Conservation (phyloP, 495 filamentous ascomycete genomes). For the Hypoxylon fragiforme region DNA sequence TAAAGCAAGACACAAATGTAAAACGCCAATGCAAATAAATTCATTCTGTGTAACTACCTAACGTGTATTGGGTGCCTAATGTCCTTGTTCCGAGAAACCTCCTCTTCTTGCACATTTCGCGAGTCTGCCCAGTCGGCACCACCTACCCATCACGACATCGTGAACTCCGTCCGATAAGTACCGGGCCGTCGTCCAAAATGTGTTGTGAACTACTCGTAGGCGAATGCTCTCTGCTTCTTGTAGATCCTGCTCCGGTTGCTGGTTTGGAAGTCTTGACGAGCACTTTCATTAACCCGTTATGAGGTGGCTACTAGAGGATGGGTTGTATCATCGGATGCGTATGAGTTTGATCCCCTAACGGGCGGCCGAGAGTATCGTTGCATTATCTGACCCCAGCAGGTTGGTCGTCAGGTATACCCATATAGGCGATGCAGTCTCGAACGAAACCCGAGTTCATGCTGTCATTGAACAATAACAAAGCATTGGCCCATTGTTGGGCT, state of each 20-base stretch:
- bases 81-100: slow-evolving; percentile 19
- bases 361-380: background rate
- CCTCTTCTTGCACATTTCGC: slow-evolving; percentile 8
- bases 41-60: slow-evolving; percentile 40
- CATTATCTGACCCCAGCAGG: background rate
- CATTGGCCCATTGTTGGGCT: slow-evolving; percentile 1
- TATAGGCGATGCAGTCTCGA: background rate
- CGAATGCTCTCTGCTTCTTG: background rate
- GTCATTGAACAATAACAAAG: background rate
- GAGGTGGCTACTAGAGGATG: background rate
- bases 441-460: background rate
- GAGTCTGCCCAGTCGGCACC: slow-evolving; percentile 4
- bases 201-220: background rate
- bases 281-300: background rate
- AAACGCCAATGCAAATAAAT: slow-evolving; percentile 28
- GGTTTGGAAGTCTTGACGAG: background rate
- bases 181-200: slow-evolving; percentile 9
- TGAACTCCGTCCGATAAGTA: background rate
- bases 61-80: slow-evolving; percentile 36
- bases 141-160: background rate
- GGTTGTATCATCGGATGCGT: background rate
- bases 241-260: slow-evolving; percentile 5
- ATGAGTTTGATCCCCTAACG: background rate
- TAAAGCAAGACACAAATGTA: too few species aligned
- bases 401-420: background rate